These are phyloP conservation scores for Phtheirospermum japonicum DNA, from an alignment of 257 asterid species.

Conservation along the genomic window DNA sequence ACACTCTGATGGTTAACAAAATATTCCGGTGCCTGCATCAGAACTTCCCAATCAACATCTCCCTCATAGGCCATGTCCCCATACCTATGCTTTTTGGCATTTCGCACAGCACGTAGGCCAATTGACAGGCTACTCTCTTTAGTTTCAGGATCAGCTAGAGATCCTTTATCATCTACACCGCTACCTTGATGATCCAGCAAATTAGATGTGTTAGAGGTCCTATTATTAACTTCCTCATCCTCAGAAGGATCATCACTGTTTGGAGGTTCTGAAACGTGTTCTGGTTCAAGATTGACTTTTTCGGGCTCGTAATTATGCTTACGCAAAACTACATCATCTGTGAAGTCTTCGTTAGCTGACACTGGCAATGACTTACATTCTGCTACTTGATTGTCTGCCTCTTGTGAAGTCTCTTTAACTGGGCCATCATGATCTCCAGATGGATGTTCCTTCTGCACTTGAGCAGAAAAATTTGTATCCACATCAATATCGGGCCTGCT, in stretches of 20 bases:
- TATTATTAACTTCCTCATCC: conserved; percentile 53
- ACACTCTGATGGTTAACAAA: conserved; percentile 46
- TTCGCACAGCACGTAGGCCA: conserved; percentile 70
- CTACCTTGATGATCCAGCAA: conserved; percentile 48
- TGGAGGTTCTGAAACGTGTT: conserved; percentile 30
- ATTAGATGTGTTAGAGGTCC: conserved; percentile 44
- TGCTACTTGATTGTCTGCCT: conserved; percentile 35
- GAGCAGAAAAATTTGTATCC: conserved; percentile 30
- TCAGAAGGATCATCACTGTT: conserved; percentile 40
- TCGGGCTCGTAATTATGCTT: conserved; percentile 34
- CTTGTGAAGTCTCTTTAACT: conserved; percentile 38
- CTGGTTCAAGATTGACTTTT: conserved; percentile 33
- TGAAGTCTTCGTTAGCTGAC: conserved; percentile 35
- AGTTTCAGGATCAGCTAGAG: conserved; percentile 43
- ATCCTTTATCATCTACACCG: conserved; percentile 45
- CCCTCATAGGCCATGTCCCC: conserved; percentile 99
- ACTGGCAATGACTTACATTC: conserved; percentile 40
- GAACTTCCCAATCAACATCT: conserved; percentile 88
- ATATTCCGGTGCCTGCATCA: conserved; percentile 73
- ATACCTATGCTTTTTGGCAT: conserved; percentile 69
- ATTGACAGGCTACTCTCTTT: conserved; percentile 44
- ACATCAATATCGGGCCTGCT: conserved; percentile 29
- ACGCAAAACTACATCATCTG: conserved; percentile 37
- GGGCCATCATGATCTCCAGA: conserved; percentile 31
- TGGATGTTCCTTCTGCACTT: conserved; percentile 32